Evolutionary conservation across 208 protist genomes (phyloP).

Genomic region (Borovskyia barvae): DNA sequence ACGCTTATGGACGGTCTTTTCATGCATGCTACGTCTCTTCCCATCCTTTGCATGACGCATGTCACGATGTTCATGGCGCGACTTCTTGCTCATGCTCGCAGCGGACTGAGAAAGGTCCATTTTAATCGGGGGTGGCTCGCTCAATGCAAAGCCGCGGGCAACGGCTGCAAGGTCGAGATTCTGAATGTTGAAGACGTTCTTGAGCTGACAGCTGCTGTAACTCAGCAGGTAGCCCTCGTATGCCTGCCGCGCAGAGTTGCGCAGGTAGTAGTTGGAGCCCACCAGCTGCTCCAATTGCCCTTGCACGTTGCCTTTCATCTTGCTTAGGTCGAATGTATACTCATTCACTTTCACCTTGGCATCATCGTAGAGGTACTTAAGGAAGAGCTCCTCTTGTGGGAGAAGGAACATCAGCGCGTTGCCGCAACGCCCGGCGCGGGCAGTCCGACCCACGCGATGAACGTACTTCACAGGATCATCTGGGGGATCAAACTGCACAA

Average conservation of each 20-base stretch:
- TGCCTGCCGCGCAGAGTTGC: constrained; percentile 95
- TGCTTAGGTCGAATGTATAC: constrained; percentile 96
- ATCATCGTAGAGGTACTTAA: constrained; percentile 98
- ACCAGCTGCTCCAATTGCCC: constrained; percentile 97
- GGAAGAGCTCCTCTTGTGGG: constrained; percentile 97
- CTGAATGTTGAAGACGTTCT: constrained; percentile 99
- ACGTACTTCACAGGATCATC: constrained; percentile 99
- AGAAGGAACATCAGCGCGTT: constrained; percentile 98
- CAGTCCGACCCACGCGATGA: constrained; percentile 98
- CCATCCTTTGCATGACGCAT: constrained; percentile 73
- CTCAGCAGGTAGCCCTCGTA: constrained; percentile 98
- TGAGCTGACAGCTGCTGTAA: constrained; percentile 98
- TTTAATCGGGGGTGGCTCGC: constrained; percentile 89
- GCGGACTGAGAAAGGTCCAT: constrained; percentile 91
- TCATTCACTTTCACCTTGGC: constrained; percentile 96
- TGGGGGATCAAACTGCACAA: constrained; percentile 99
- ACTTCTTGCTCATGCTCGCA: constrained; percentile 89
- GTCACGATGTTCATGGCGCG: constrained; percentile 65
- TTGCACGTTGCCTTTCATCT: constrained; percentile 93
- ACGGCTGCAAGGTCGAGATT: constrained; percentile 96
- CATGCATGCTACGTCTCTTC: constrained; percentile 45
- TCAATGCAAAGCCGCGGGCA: constrained; percentile 91
- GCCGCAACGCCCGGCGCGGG: constrained; percentile 91
- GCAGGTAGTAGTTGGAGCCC: constrained; percentile 98
- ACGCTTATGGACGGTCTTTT: constrained; percentile 45